phyloP scores from a whole-genome alignment of 306 rosid genomes.

The Rosa multiflora region DNA sequence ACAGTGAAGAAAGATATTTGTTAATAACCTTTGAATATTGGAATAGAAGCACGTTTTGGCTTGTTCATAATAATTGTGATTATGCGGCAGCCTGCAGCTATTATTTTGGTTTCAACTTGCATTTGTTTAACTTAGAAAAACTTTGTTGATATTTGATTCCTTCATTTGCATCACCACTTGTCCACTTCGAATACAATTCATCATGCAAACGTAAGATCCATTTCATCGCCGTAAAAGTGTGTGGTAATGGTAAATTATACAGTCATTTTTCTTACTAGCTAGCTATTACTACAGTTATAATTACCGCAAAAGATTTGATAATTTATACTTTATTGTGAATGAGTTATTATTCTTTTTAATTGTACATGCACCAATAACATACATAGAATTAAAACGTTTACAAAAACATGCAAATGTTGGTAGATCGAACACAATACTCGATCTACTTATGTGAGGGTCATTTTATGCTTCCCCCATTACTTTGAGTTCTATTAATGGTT shows the following conservation, averaged over 20 bases:
- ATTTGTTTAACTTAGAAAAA: background rate
- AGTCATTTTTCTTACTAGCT: no score
- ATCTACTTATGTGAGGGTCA: no score
- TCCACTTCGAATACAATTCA: background rate
- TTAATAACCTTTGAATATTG: background rate
- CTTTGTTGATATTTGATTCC: background rate
- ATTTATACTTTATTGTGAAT: no score
- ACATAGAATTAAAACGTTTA: no score
- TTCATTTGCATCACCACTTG: background rate
- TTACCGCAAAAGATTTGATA: no score
- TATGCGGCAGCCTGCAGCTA: constrained; percentile 6
- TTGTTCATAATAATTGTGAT: background rate
- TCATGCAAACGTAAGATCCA: background rate
- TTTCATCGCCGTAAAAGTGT: background rate
- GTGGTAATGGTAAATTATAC: background rate
- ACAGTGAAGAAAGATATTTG: background rate
- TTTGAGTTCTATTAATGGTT: no score
- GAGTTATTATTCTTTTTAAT: no score
- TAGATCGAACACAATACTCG: no score
- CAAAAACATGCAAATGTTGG: no score
- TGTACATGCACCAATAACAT: no score
- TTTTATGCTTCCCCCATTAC: no score
- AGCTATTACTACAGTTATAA: no score
- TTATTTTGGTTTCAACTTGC: background rate
- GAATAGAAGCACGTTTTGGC: constrained; percentile 20